Evolutionary conservation across 1,139 yeast genomes (phyloP).

Genomic region (Magnusiomyces tetraspermus): DNA sequence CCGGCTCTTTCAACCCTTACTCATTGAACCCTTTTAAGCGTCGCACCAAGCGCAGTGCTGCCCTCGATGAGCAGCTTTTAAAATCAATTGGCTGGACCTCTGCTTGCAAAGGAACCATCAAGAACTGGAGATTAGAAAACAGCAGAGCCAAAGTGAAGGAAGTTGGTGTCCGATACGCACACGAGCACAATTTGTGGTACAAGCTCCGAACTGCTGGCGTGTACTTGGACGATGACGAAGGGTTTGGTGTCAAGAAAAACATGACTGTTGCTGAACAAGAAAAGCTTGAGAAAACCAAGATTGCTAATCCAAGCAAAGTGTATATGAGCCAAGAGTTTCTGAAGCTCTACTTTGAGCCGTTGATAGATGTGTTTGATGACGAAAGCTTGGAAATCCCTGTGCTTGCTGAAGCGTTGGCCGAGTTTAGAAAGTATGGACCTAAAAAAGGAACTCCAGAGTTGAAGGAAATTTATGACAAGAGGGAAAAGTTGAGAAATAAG

Average conservation of each 20-base stretch:
- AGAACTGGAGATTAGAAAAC: constrained; percentile 64
- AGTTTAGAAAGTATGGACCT: neutral
- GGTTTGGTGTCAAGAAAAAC: constrained; percentile 35
- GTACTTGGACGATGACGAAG: constrained; percentile 65
- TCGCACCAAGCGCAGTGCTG: constrained; percentile 6
- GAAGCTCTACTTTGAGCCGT: neutral
- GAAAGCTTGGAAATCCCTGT: no score
- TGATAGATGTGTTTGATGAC: neutral
- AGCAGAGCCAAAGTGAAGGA: constrained; percentile 40
- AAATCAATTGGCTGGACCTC: constrained; percentile 86
- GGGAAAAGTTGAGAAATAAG: neutral
- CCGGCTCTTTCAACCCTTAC: constrained; percentile 73
- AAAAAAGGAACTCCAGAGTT: neutral
- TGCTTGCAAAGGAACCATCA: constrained; percentile 59
- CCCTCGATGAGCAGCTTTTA: constrained; percentile 40
- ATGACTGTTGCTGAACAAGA: neutral
- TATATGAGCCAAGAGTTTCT: neutral
- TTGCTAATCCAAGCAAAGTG: neutral
- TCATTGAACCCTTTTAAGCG: constrained; percentile 39
- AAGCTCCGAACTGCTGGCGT: constrained; percentile 50
- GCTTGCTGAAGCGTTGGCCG: neutral
- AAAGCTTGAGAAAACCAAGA: neutral
- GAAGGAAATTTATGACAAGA: neutral
- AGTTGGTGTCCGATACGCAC: constrained; percentile 78
- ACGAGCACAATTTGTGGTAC: constrained; percentile 59